Conservation (phyloP, 2,329 filamentous ascomycete genomes). For the Monosporascus sp. region DNA sequence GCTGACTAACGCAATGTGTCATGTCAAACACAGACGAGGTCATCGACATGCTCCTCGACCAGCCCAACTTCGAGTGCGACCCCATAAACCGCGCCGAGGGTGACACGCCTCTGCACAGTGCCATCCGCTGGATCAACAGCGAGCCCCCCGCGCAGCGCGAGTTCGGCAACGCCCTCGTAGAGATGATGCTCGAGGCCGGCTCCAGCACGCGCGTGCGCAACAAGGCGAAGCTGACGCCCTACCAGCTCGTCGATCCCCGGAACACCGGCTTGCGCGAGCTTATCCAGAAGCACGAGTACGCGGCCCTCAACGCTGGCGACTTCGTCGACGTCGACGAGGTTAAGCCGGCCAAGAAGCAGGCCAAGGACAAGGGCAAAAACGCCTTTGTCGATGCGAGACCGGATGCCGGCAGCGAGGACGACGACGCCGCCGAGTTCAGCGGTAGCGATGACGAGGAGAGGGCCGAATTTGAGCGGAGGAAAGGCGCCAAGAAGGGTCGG, state of each 20-base stretch:
- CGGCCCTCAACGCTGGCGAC: slow-evolving; percentile 51
- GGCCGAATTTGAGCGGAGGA: slow-evolving; percentile 52
- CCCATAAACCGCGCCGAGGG: slow-evolving; percentile 63
- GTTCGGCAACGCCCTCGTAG: slow-evolving; percentile 61
- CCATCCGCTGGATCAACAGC: slow-evolving; percentile 69
- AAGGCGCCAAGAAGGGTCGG: slow-evolving; percentile 28
- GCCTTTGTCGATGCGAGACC: slow-evolving; percentile 10
- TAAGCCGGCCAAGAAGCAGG: slow-evolving; percentile 10
- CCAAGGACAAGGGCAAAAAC: slow-evolving; percentile 12
- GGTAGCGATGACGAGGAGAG: slow-evolving; percentile 61
- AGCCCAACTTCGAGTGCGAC: slow-evolving; percentile 81
- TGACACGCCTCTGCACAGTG: slow-evolving; percentile 76
- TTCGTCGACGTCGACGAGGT: slow-evolving; percentile 38
- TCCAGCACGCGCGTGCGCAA: slow-evolving; percentile 55
- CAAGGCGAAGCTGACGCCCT: slow-evolving; percentile 65
- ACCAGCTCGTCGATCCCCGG: slow-evolving; percentile 67
- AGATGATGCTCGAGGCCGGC: slow-evolving; percentile 80
- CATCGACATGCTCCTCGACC: slow-evolving; percentile 76
- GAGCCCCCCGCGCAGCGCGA: slow-evolving; percentile 58
- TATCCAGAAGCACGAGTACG: slow-evolving; percentile 67
- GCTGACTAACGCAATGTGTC: slow-evolving; percentile 2
- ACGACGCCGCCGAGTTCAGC: slow-evolving; percentile 56
- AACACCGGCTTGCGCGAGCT: slow-evolving; percentile 57
- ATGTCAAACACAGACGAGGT: slow-evolving; percentile 57
- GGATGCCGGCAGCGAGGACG: slow-evolving; percentile 31